Base-by-base conservation (phyloP, 2,329 filamentous ascomycete species). In the Bipolaris oryzae region DNA sequence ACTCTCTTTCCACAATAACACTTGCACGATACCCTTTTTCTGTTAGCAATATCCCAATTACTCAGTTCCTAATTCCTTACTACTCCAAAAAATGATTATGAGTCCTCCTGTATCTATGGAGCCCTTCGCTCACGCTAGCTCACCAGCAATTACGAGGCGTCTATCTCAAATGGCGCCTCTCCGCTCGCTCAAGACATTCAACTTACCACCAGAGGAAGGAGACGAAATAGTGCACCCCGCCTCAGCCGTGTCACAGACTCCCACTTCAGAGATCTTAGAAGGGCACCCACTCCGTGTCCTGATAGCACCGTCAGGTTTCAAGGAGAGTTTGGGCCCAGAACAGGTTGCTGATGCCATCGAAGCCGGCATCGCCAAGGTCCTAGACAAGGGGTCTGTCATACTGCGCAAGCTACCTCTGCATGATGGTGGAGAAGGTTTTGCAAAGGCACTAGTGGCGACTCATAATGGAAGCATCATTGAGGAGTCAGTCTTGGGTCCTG, bases 371-470 rank as follows among this genome's bases (percentile, higher is more conserved):
- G 70, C 78, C 0, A 76, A 77, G 15, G 80, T 81, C 2, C 61
- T 80, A 3, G 64, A 68, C 35, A 50, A 53, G 43, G 76, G 76
- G n/a, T 69, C 75, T 37, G 78, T 80, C 15, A 62, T 70, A 1
- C 66, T 83, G 37, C 77, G 71, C 47, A 84, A 83, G 63, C 77
- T 81, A 3, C 82, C 82, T 10, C 71, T 85, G 7, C 79, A 82
- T 3, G 82, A 84, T 61, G 82, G 82, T 2, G 82, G 82, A 50
- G 82, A 84, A 56, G 81, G 82, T 3, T 84, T 84, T 62, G 79
- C 79, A 16, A 70, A 73, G 6, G 80, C 80, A 16, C 67, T 84
- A 13, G 77, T 82, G 11, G 70, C 74, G 35, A 74, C 77, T 3
- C 80, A 80, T 0, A 68, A 69, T 2, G 82, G 82, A 3, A 57